Evolutionary conservation across 2,329 filamentous ascomycete species (phyloP).

Genomic region (Botrytis squamosa): DNA sequence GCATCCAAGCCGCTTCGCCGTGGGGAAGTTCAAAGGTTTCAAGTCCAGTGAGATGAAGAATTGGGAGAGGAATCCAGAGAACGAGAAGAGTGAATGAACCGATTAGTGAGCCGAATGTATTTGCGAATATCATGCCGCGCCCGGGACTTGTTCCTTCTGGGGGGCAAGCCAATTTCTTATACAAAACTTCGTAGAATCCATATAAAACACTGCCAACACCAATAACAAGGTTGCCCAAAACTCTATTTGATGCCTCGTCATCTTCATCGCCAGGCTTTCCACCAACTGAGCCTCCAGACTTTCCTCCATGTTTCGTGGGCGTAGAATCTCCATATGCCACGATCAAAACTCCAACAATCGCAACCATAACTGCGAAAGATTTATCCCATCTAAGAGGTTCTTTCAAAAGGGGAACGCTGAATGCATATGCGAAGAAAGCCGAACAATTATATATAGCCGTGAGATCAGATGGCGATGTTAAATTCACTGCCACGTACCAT

Average conservation of each 20-base stretch:
- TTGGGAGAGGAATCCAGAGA: slow-evolving; percentile 86
- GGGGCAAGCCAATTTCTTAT: slow-evolving; percentile 90
- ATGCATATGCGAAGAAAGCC: slow-evolving; percentile 97
- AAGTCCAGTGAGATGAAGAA: slow-evolving; percentile 74
- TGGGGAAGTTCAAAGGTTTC: slow-evolving; percentile 81
- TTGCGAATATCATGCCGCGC: slow-evolving; percentile 96
- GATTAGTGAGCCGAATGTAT: slow-evolving; percentile 84
- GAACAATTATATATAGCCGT: slow-evolving; percentile 99
- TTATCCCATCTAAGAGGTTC: slow-evolving; percentile 85
- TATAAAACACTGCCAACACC: slow-evolving; percentile 89
- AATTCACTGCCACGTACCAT: slow-evolving; percentile 93
- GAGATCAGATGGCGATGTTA: slow-evolving; percentile 89
- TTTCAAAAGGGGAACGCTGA: slow-evolving; percentile 84
- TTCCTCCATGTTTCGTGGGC: slow-evolving; percentile 51
- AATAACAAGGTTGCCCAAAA: slow-evolving; percentile 88
- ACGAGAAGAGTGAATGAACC: slow-evolving; percentile 82
- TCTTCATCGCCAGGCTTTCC: slow-evolving; percentile 40
- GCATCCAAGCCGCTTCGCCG: slow-evolving; percentile 75
- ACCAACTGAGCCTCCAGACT: slow-evolving; percentile 54
- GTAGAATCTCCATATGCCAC: slow-evolving; percentile 86
- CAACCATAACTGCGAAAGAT: slow-evolving; percentile 79
- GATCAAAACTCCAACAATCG: slow-evolving; percentile 86
- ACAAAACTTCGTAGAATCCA: slow-evolving; percentile 94
- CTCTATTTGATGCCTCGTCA: slow-evolving; percentile 62
- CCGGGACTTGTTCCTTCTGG: slow-evolving; percentile 80